phyloP scores from a whole-genome alignment of 2,329 filamentous ascomycete genomes.

The Pseudogymnoascus sp. region DNA sequence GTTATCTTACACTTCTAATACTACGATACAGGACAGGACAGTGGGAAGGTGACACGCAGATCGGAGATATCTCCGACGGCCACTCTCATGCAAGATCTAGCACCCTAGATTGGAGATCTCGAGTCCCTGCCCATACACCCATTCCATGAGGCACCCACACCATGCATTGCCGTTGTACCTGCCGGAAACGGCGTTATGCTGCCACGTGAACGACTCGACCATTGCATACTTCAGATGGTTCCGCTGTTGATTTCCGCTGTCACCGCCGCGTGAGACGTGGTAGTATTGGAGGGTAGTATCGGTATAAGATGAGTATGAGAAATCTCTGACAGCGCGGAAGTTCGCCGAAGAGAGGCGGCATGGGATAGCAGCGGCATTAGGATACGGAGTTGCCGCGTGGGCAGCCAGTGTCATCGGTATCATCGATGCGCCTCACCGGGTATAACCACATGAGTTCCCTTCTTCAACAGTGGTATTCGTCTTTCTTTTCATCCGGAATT shows the following conservation, averaged over 20 bases:
- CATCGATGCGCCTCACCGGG: not conserved
- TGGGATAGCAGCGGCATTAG: not conserved
- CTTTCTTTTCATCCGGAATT: not conserved
- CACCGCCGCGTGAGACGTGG: not conserved
- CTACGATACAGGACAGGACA: not conserved
- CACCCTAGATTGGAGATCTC: not conserved
- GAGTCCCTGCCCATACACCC: not conserved
- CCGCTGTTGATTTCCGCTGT: constrained; percentile 2
- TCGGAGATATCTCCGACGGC: not conserved
- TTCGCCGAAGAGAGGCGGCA: not conserved
- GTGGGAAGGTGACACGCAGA: not conserved
- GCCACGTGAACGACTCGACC: not conserved
- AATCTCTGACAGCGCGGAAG: not conserved
- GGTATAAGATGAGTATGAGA: not conserved
- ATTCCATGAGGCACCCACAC: not conserved
- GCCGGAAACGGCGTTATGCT: not conserved
- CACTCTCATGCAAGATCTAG: constrained; percentile 1
- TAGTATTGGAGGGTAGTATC: not conserved
- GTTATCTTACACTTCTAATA: not conserved
- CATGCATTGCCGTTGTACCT: not conserved
- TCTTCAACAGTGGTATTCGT: not conserved
- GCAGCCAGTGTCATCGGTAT: not conserved
- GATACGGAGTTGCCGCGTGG: not conserved
- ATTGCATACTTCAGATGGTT: constrained; percentile 20
- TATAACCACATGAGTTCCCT: not conserved